phyloP scores from a whole-genome alignment of 176 grass and related monocot species.

The Raddia guianensis region DNA sequence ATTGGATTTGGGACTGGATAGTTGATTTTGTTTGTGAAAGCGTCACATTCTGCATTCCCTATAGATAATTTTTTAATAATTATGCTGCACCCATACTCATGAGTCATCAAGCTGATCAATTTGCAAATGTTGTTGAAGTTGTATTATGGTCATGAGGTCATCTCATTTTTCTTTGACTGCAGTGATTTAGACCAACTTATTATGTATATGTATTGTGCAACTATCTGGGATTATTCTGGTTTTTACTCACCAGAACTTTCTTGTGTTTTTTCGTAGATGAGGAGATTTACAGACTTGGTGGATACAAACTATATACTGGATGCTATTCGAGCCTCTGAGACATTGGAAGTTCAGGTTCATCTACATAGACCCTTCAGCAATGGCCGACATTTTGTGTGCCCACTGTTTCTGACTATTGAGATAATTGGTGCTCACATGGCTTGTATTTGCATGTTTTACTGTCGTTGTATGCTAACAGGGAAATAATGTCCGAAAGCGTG shows the following conservation, averaged over 20 bases:
- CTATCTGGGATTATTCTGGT: neutral
- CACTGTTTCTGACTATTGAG: neutral
- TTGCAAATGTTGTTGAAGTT: neutral
- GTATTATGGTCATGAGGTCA: neutral
- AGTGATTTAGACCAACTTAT: neutral
- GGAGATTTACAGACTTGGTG: conserved; percentile 39
- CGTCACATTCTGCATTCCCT: neutral
- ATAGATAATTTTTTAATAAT: neutral
- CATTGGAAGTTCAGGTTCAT: conserved; percentile 79
- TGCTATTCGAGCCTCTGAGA: conserved; percentile 55
- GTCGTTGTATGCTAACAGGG: conserved; percentile 49
- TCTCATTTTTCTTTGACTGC: conserved; percentile 1
- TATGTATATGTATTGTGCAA: neutral
- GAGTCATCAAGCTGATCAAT: neutral
- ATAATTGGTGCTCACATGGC: neutral
- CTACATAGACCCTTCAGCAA: neutral
- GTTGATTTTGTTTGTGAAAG: neutral
- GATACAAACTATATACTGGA: conserved; percentile 64
- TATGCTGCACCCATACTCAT: neutral
- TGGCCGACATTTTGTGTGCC: neutral
- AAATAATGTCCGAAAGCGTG: conserved; percentile 62
- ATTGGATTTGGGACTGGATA: neutral
- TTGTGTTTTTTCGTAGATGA: conserved; percentile 41
- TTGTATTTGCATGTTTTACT: conserved; percentile 10
- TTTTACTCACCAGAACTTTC: conserved; percentile 3